Base-by-base conservation (phyloP, 2,329 filamentous ascomycete genomes). In the Thelonectria blattea region DNA sequence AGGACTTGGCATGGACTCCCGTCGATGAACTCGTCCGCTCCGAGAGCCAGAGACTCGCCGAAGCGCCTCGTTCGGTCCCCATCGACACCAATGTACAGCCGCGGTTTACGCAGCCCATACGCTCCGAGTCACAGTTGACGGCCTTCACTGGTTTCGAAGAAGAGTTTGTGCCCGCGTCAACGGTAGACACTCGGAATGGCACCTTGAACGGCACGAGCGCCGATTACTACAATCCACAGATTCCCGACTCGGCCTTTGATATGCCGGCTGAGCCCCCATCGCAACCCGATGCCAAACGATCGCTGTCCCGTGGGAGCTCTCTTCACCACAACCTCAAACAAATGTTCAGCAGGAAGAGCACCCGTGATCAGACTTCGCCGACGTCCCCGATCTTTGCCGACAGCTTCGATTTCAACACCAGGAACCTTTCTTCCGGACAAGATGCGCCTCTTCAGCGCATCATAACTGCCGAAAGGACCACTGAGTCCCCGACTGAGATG, bases 221-320 rank as follows among this genome's bases (percentile, higher is more conserved):
- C 45, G 76, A 79, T 58, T 80, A 80, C 60, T 80, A 80, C 64
- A 77, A 76, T 50, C 72, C 75, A 12, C 74, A 74, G 3, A 74
- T 80, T 46, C 77, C 78, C 2, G 78, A 76, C 3, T 75, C 77
- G 53, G 76, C 75, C 5, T 79, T 79, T 61, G 77, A 76, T 62
- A 78, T 79, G 76, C 65, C 68, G 5, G 57, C 63, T 9, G 66
- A 65, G 12, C 67, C 72, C 18, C 67, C 70, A 17, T 34, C 65
- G 32, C 56, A 71, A 12, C 63, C 65, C 14, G 60, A 71, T 10
- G 61, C 67, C 11, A 64, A 66, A 24, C 70, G 69, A 12, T 70
- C 72, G 18, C 63, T 70, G 27, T 75, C 75, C 5, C 69, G 71
- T 27, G 71, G 71, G 37, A 76, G 72, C 60, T 78, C 76, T 2